Evolutionary conservation across 768 basidiomycete genomes (phyloP).

Genomic region (Hortiboletus flavorubellus): DNA sequence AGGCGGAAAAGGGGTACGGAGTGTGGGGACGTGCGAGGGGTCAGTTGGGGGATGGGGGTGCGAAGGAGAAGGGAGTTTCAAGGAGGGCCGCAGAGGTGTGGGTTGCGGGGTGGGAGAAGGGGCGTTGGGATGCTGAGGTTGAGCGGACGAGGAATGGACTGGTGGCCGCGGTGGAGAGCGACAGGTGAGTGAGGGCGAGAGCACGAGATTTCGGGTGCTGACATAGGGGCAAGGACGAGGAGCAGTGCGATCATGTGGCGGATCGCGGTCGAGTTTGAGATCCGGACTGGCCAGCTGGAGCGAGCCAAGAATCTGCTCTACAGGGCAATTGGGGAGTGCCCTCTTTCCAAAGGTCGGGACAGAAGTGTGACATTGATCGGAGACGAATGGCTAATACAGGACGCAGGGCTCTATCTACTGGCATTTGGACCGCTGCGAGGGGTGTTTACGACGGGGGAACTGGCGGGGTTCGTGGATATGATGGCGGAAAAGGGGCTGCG

Average conservation of each 20-base stretch:
- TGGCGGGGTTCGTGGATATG: constrained; percentile 59
- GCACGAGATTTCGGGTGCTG: not conserved
- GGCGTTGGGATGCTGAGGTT: constrained; percentile 64
- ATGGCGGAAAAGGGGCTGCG: constrained; percentile 78
- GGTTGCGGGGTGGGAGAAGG: constrained; percentile 76
- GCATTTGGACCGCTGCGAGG: constrained; percentile 70
- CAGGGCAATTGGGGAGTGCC: constrained; percentile 72
- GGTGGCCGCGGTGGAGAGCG: constrained; percentile 56
- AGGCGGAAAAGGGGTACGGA: constrained; percentile 72
- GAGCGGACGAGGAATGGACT: constrained; percentile 70
- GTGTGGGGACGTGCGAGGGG: constrained; percentile 71
- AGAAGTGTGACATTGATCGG: not conserved
- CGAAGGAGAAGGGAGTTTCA: constrained; percentile 51
- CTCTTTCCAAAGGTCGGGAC: constrained; percentile 62
- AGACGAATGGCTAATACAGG: constrained; percentile 10
- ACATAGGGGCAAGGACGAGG: constrained; percentile 48
- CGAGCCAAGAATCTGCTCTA: constrained; percentile 72
- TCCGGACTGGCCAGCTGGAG: constrained; percentile 52
- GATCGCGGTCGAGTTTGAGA: constrained; percentile 74
- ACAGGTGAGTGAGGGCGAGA: constrained; percentile 47
- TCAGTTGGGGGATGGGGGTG: constrained; percentile 47
- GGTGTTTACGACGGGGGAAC: constrained; percentile 58
- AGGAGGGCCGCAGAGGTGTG: constrained; percentile 69
- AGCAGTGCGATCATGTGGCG: constrained; percentile 69
- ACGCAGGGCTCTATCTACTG: constrained; percentile 67